Percentiles rank a stretch among this genome's conserved stretches.
These are phyloP conservation scores for Serendipita sp. DNA, from an alignment of 768 basidiomycete genomes.

Conservation along the genomic window DNA sequence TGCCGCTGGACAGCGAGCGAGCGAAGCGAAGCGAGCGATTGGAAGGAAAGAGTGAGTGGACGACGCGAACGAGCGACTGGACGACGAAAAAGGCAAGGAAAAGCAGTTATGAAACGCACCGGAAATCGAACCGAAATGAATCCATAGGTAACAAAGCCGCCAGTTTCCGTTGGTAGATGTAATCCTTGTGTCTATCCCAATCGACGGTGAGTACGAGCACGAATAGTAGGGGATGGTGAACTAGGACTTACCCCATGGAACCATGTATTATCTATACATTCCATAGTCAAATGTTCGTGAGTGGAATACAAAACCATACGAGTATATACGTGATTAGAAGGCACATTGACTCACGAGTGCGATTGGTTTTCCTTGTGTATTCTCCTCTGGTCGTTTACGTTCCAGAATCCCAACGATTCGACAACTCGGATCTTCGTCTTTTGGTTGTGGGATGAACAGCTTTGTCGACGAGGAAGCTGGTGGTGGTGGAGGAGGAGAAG, in stretches of 20 bases:
- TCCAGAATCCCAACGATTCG: not conserved
- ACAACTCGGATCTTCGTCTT: not conserved
- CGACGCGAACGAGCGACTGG: conserved; percentile 6
- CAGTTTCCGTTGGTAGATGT: conserved; percentile 65
- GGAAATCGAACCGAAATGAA: conserved; percentile 77
- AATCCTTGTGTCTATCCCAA: conserved; percentile 51
- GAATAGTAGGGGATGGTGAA: not conserved
- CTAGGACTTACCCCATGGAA: not conserved
- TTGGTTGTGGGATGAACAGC: not conserved
- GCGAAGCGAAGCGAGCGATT: not conserved
- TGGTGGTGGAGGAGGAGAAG: too few species aligned
- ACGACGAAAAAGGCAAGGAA: not conserved
- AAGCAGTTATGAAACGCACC: conserved; percentile 25
- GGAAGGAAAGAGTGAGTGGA: too few species aligned
- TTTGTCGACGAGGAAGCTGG: too few species aligned
- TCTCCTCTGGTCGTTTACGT: not conserved
- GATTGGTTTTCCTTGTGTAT: not conserved
- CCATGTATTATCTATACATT: not conserved
- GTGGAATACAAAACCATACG: not conserved
- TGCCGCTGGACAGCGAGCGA: conserved; percentile 32
- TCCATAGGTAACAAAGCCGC: conserved; percentile 50
- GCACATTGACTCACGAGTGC: not conserved
- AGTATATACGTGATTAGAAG: too few species aligned
- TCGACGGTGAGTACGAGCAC: conserved; percentile 17
- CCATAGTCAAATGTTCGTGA: not conserved